A percentile compares a stretch with the other conserved stretches of the same genome.
These are phyloP conservation scores for Penicillium sp. DNA, from an alignment of 2,329 filamentous ascomycete genomes.

Conservation along the genomic window DNA sequence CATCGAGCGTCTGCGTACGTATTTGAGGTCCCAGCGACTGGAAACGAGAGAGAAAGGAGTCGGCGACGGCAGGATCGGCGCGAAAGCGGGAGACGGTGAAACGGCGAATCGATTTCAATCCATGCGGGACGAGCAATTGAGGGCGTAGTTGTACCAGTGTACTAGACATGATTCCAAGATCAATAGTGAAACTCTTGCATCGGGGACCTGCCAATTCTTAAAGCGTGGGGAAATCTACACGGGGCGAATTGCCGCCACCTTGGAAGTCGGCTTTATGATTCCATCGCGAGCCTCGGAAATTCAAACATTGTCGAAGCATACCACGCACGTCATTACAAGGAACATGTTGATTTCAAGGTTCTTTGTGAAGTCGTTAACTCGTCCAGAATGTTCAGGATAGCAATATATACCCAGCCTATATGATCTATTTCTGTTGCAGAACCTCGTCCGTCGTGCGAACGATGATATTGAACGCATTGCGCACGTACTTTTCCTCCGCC, in stretches of 20 bases:
- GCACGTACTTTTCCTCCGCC: slow-evolving; percentile 67
- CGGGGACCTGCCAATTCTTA: slow-evolving; percentile 3
- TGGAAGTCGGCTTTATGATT: slow-evolving; percentile 13
- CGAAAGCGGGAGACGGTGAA: slow-evolving; percentile 7
- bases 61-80: slow-evolving; percentile 30
- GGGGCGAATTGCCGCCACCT: slow-evolving; percentile 1
- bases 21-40: slow-evolving; percentile 41
- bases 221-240: slow-evolving; percentile 5
- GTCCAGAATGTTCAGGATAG: not conserved
- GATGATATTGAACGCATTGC: slow-evolving; percentile 68
- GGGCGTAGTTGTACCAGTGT: not conserved
- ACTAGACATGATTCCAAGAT: not conserved
- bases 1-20: slow-evolving; percentile 54
- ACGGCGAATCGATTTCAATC: not conserved
- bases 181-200: no score
- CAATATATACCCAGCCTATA: not conserved
- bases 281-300: not conserved
- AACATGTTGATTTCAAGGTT: not conserved
- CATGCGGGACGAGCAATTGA: not conserved
- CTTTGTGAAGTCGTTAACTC: not conserved
- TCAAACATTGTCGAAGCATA: no score
- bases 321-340: no score
- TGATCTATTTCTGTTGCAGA: slow-evolving; percentile 12
- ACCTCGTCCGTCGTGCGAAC: slow-evolving; percentile 60
- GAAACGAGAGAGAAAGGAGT: slow-evolving; percentile 42